Evolutionary conservation across 2,329 filamentous ascomycete genomes (phyloP), one percentile per base, ranked within the genome.

Genomic region (Apiospora sp.): DNA sequence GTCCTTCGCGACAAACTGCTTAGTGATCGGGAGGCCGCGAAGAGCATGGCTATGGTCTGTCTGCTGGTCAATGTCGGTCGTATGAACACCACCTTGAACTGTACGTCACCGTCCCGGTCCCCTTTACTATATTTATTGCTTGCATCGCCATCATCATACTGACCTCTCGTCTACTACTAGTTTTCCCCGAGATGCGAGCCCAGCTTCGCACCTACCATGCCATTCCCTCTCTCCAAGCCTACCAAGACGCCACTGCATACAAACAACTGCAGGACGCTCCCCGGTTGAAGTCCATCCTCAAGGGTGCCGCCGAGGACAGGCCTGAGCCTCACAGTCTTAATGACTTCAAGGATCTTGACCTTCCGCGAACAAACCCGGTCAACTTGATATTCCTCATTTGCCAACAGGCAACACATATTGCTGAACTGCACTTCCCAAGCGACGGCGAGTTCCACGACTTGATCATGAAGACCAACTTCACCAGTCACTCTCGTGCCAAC

Each of bases 1-100:
- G 96, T 99, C 69, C 87, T 99, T 75, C 94, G 97, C 82, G 96
- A 99, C 83, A 98, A 99, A 86, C 88, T 99, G 75, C 88, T 98
- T 79, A 96, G 92, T 77, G 96, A 99, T 81, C 92, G 94, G 79
- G 92, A 94, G 75, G 95, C 95, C 30, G 96, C 96, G 48, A 95
- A 98, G 82, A 96, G 94, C 80, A 99, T 99, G 96, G 96, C 96
- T 71, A 99, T 99, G 96, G 96, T 99, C 73, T 99, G 96, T 83
- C 86, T 99, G 76, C 86, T 99, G 78, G 96, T 99, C 81, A 99
- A 99, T 80, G 94, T 99, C 75, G 96, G 96, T 73, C 90, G 96
- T 75, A 99, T 99, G 96, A 99, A 99, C 83, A 99, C 96, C 1
- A 99, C 96, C 0, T 87, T 99, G 68, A 99, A 99, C 80, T 98